phyloP scores from a whole-genome alignment of 768 basidiomycete genomes.

The Naganishia onofrii region DNA sequence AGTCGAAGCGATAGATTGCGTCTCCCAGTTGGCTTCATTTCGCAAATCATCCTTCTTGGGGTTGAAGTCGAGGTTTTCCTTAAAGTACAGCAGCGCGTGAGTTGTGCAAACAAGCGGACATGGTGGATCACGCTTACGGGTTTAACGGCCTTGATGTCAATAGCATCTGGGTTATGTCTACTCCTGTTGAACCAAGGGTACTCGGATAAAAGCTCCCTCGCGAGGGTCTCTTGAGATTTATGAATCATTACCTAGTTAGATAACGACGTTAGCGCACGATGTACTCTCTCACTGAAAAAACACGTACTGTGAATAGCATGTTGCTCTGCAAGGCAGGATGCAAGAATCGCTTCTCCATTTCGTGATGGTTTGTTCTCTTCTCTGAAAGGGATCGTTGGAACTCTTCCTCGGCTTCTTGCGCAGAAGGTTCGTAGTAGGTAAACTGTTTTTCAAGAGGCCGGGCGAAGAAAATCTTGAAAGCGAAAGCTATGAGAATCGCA shows the following conservation, averaged over 20 bases:
- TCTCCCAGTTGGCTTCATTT: conserved; percentile 78
- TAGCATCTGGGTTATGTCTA: conserved; percentile 34
- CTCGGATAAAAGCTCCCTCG: conserved; percentile 49
- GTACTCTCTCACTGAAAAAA: neutral
- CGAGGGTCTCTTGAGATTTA: conserved; percentile 51
- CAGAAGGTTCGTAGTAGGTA: conserved; percentile 76
- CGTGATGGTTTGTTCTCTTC: conserved; percentile 73
- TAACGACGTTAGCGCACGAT: neutral
- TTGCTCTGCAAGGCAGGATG: conserved; percentile 87
- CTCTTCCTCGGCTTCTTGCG: conserved; percentile 61
- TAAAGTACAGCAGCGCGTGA: conserved; percentile 25
- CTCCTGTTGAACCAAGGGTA: conserved; percentile 49
- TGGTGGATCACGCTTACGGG: conserved; percentile 38
- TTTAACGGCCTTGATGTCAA: conserved; percentile 50
- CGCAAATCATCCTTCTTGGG: conserved; percentile 42
- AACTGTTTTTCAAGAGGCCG: conserved; percentile 67
- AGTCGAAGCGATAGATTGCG: conserved; percentile 62
- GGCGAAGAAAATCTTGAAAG: conserved; percentile 81
- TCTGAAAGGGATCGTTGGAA: conserved; percentile 62
- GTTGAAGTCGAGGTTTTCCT: conserved; percentile 54
- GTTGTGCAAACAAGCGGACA: conserved; percentile 25
- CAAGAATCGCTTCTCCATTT: conserved; percentile 88
- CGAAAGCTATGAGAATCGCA: conserved; percentile 71
- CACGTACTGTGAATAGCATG: conserved; percentile 58
- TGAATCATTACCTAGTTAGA: conserved; percentile 51